Evolutionary conservation across 2,329 filamentous ascomycete species (phyloP).

Genomic region (Sporothrix schenckii): DNA sequence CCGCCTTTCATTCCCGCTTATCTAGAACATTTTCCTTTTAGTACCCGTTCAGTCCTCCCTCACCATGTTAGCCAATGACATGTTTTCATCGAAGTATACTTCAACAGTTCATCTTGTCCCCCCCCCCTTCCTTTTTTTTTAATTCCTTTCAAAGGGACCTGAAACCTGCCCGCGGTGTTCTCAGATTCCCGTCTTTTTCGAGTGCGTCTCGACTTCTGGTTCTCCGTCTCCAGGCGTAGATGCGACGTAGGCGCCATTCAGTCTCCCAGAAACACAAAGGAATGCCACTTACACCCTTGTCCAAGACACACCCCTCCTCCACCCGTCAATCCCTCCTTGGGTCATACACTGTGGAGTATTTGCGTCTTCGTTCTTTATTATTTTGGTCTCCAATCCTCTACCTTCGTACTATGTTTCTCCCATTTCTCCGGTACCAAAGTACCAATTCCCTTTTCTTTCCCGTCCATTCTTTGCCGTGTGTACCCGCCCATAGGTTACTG

Average conservation of each 20-base stretch:
- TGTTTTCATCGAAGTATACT: no score
- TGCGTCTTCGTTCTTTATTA: not conserved
- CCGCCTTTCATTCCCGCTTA: not conserved
- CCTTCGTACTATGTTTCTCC: not conserved
- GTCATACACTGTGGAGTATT: not conserved
- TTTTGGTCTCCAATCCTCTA: not conserved
- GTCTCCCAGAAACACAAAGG: not conserved
- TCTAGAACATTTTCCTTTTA: conserved; percentile 12
- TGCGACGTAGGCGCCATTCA: not conserved
- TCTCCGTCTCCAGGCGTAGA: no score
- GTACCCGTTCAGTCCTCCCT: not conserved
- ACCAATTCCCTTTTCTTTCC: not conserved
- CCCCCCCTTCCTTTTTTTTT: not conserved
- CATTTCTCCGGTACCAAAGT: not conserved
- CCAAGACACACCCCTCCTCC: conserved; percentile 18
- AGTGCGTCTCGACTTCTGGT: no score
- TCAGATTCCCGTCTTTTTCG: no score
- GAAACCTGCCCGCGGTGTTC: not conserved
- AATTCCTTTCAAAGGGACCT: not conserved
- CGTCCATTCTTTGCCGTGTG: not conserved
- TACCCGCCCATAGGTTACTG: not conserved
- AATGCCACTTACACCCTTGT: not conserved
- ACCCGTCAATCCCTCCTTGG: not conserved
- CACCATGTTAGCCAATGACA: no score
- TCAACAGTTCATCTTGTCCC: no score